Base-by-base conservation (phyloP, 768 basidiomycete genomes). In the Trichaptum fuscoviolaceum region DNA sequence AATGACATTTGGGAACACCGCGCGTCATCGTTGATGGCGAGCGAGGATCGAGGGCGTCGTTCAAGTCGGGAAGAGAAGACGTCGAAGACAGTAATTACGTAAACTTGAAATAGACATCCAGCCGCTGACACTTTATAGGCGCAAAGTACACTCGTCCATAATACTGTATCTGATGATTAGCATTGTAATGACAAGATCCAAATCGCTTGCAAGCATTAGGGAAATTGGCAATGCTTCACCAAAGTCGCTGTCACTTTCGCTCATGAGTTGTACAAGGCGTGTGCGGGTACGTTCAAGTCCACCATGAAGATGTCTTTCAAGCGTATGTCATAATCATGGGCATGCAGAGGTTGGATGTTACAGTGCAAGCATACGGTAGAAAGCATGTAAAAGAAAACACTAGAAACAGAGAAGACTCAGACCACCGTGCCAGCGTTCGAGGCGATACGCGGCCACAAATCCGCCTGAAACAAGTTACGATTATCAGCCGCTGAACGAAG, bases 371-470 rank as follows among this genome's bases (percentile, higher is more conserved):
- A 34, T 61, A 61, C 30, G 25, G 30, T 61, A 61, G 59, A 63
- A 71, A 24, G 66, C 58, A 70, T 69, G 35, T 30, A 65, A 69
- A 34, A 64, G 65, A 63, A 67, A 68, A 67, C 66, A 64, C 24
- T 5, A 67, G 57, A 58, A 66, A 65, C 25, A 63, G 35, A 10
- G 70, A 17, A 8, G 30, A 67, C 71, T 90, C 84, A 98, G 77
- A 98, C 96, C 76, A 99, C 96, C 68, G 96, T 98, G 75, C 96
- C 95, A 67, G 96, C 95, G 80, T 98, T 99, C 71, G 96, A 95
- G 65, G 97, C 97, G 73, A 98, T 98, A 92, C 95, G 95, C 67
- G 94, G 96, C 97, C 96, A 98, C 66, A 96, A 84, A 83, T 98
- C 96, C 74, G 95, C 95, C 92, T 94, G 72, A 62, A 66, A 60